These are phyloP conservation scores for Penicillium alfredii DNA, from an alignment of 495 filamentous ascomycete genomes.

Conservation along the genomic window DNA sequence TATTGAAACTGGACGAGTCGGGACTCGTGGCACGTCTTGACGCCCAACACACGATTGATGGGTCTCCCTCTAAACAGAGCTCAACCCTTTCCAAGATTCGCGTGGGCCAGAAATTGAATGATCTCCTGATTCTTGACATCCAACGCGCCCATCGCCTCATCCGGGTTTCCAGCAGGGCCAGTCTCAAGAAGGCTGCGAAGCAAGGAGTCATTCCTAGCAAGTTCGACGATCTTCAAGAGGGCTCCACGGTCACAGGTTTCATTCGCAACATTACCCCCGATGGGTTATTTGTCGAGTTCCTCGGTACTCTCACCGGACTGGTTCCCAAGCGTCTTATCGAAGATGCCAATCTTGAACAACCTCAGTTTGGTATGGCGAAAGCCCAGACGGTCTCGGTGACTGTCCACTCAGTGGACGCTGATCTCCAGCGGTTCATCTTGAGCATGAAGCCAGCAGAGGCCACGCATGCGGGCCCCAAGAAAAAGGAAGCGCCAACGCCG, in stretches of 20 bases:
- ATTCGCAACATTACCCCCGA: constrained; percentile 73
- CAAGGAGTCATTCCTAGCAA: constrained; percentile 55
- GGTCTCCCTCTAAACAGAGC: constrained; percentile 63
- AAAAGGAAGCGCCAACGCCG: constrained; percentile 22
- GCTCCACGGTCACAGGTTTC: constrained; percentile 68
- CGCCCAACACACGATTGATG: constrained; percentile 75
- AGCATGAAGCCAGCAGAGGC: constrained; percentile 47
- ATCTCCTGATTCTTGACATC: constrained; percentile 81
- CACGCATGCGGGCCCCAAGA: constrained; percentile 28
- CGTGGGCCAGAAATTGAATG: constrained; percentile 70
- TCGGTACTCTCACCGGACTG: constrained; percentile 67
- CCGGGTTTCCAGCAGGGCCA: constrained; percentile 71
- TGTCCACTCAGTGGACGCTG: constrained; percentile 61
- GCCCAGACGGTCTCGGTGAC: constrained; percentile 64
- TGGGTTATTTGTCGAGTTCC: constrained; percentile 77
- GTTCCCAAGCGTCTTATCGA: constrained; percentile 70
- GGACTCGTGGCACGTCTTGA: constrained; percentile 70
- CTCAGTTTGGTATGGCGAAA: constrained; percentile 68
- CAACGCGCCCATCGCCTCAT: constrained; percentile 66
- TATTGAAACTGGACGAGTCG: constrained; percentile 65
- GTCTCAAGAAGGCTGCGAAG: constrained; percentile 67
- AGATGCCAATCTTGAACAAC: constrained; percentile 55
- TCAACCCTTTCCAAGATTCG: constrained; percentile 71
- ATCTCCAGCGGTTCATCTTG: constrained; percentile 53
- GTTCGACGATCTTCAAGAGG: constrained; percentile 65